Percentiles rank a stretch among this genome's conserved stretches.
These are phyloP conservation scores for Aspergillus biplanus DNA, from an alignment of 495 filamentous ascomycete species.

Conservation along the genomic window DNA sequence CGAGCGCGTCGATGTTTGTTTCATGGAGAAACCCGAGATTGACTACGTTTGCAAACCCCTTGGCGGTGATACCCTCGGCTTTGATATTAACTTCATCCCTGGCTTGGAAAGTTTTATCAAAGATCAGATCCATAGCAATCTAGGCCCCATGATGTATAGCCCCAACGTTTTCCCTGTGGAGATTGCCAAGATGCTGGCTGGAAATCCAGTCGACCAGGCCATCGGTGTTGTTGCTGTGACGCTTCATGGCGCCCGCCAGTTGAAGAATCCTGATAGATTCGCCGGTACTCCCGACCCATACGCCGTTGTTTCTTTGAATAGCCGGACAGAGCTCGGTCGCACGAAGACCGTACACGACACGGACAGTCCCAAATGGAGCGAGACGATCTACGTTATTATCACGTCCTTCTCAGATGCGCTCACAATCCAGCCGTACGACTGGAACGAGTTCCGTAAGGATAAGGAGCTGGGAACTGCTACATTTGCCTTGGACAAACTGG, in stretches of 20 bases:
- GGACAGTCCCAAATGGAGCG: constrained; percentile 89
- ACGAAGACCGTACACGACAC: constrained; percentile 88
- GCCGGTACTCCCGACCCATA: constrained; percentile 94
- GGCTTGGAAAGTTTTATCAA: constrained; percentile 91
- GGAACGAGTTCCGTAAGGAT: constrained; percentile 94
- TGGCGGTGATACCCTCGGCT: constrained; percentile 91
- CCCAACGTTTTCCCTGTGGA: constrained; percentile 98
- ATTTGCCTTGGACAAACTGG: constrained; percentile 81
- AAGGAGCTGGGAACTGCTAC: constrained; percentile 88
- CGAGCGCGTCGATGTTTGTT: constrained; percentile 88
- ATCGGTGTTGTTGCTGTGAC: constrained; percentile 93
- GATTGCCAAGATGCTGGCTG: constrained; percentile 98
- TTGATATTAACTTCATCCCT: constrained; percentile 98
- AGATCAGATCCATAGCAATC: constrained; percentile 90
- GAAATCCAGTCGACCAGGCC: constrained; percentile 89
- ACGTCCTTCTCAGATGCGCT: constrained; percentile 85
- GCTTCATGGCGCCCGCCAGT: constrained; percentile 83
- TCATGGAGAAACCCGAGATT: constrained; percentile 74
- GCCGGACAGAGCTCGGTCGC: constrained; percentile 73
- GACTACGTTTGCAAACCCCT: constrained; percentile 98
- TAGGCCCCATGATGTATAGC: constrained; percentile 95
- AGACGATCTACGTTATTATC: constrained; percentile 93
- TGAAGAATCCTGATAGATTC: constrained; percentile 95
- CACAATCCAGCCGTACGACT: constrained; percentile 84
- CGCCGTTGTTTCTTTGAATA: constrained; percentile 82